Percentiles rank a stretch among this genome's conserved stretches.
phyloP scores from a whole-genome alignment of 495 filamentous ascomycete genomes.

The Podospora tetraspora region DNA sequence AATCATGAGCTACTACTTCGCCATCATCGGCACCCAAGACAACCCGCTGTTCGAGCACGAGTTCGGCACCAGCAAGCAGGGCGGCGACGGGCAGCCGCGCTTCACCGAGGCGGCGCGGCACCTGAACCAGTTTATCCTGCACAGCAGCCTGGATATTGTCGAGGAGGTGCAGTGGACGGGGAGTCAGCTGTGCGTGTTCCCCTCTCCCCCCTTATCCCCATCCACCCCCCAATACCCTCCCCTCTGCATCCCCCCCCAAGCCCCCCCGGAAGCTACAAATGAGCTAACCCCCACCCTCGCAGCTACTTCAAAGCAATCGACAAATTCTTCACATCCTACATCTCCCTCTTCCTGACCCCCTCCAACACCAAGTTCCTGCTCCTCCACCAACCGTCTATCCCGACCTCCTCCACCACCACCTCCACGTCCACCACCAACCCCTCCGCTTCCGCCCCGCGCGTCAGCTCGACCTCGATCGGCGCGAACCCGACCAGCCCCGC shows the following conservation, averaged over 20 bases:
- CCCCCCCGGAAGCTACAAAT: background rate
- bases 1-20: slow-evolving; percentile 92
- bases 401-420: background rate
- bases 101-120: slow-evolving; percentile 81
- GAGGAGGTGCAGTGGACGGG: slow-evolving; percentile 91
- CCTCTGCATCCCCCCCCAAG: background rate
- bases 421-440: slow-evolving; percentile 13
- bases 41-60: slow-evolving; percentile 93
- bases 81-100: slow-evolving; percentile 83
- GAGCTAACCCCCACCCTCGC: background rate
- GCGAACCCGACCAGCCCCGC: slow-evolving; percentile 79
- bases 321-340: slow-evolving; percentile 83
- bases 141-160: slow-evolving; percentile 85
- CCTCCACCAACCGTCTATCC: slow-evolving; percentile 62
- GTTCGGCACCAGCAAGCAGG: slow-evolving; percentile 90
- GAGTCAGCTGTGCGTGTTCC: slow-evolving; percentile 60
- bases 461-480: slow-evolving; percentile 59
- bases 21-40: slow-evolving; percentile 88
- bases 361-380: slow-evolving; percentile 83
- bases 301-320: slow-evolving; percentile 97
- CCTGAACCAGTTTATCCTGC: slow-evolving; percentile 96
- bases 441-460: slow-evolving; percentile 22
- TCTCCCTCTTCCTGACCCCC: slow-evolving; percentile 86
- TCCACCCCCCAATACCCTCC: too few relatives aligned
- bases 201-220: background rate